Percentiles rank a stretch among this genome's conserved stretches.
Evolutionary conservation across 1,284 basidiomycete species (phyloP).

Genomic region (Cutaneotrichosporon cavernicola): DNA sequence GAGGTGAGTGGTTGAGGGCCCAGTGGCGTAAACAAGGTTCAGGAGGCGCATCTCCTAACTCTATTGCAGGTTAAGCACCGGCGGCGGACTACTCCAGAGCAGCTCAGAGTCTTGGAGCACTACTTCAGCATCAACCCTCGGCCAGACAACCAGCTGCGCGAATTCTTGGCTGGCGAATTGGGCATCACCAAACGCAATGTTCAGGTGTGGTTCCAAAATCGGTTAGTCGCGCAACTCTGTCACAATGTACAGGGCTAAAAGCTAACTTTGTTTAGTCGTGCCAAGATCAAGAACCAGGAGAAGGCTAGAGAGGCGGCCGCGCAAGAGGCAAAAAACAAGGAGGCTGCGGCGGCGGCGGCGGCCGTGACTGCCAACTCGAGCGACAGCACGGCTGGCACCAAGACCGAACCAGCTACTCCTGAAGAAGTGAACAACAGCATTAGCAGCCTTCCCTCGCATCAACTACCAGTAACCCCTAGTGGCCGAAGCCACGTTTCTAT

Average conservation of each 20-base stretch:
- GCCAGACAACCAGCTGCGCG: constrained; percentile 76
- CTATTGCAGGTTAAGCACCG: constrained; percentile 73
- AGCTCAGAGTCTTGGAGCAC: constrained; percentile 80
- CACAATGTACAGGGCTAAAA: neutral
- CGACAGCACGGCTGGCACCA: neutral
- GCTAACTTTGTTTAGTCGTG: constrained; percentile 58
- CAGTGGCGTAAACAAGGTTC: neutral
- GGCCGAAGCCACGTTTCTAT: neutral
- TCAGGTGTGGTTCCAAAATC: constrained; percentile 93
- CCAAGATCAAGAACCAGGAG: constrained; percentile 69
- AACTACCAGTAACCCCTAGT: neutral
- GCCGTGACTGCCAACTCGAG: neutral
- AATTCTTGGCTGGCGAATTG: constrained; percentile 72
- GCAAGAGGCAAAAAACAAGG: constrained; percentile 29
- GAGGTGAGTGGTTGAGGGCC: constrained; percentile 22
- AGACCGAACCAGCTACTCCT: constrained; percentile 2
- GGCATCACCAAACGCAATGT: constrained; percentile 89
- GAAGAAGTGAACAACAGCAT: neutral
- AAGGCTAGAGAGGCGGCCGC: constrained; percentile 44
- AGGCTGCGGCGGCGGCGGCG: constrained; percentile 10
- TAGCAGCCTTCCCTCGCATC: neutral
- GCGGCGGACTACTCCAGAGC: constrained; percentile 75
- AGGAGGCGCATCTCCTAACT: neutral
- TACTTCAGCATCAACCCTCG: constrained; percentile 84
- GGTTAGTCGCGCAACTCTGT: constrained; percentile 56